phyloP scores from a whole-genome alignment of 768 basidiomycete species.

The Lactarius deliciosus region DNA sequence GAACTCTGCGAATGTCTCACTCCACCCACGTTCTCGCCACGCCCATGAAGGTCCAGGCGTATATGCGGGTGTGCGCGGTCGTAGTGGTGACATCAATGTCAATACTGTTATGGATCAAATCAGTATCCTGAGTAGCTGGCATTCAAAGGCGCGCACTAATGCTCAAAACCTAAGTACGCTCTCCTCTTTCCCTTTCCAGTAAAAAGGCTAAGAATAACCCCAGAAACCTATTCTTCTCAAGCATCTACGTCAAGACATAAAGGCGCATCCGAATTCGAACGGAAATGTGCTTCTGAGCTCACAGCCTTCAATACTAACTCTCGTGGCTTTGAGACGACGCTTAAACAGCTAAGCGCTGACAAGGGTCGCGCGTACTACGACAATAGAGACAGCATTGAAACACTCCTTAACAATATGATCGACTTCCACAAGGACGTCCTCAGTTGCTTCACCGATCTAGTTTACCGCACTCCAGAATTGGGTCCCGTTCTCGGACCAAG shows the following conservation, averaged over 20 bases:
- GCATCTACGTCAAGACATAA: constrained; percentile 32
- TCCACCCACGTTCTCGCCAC: background rate
- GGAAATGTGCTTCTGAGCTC: constrained; percentile 40
- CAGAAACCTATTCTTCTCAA: constrained; percentile 34
- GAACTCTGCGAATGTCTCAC: constrained; percentile 7
- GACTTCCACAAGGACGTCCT: constrained; percentile 51
- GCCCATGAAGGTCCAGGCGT: background rate
- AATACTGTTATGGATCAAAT: constrained; percentile 29
- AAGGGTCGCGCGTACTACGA: constrained; percentile 57
- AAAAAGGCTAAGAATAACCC: background rate
- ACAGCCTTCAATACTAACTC: constrained; percentile 39
- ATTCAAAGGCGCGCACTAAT: constrained; percentile 29
- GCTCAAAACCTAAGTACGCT: constrained; percentile 35
- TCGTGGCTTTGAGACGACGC: constrained; percentile 35
- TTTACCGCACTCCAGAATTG: constrained; percentile 44
- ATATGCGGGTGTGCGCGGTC: background rate
- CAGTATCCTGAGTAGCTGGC: constrained; percentile 34
- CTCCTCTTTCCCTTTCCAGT: background rate
- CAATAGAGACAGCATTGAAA: constrained; percentile 44
- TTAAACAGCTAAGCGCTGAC: constrained; percentile 38
- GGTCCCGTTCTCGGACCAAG: constrained; percentile 56
- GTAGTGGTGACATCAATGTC: constrained; percentile 25
- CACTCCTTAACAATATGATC: constrained; percentile 48
- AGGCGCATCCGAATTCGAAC: constrained; percentile 44
- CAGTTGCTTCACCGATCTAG: constrained; percentile 35